phyloP scores from a whole-genome alignment of 768 basidiomycete species.

The Tricholoma terreum region DNA sequence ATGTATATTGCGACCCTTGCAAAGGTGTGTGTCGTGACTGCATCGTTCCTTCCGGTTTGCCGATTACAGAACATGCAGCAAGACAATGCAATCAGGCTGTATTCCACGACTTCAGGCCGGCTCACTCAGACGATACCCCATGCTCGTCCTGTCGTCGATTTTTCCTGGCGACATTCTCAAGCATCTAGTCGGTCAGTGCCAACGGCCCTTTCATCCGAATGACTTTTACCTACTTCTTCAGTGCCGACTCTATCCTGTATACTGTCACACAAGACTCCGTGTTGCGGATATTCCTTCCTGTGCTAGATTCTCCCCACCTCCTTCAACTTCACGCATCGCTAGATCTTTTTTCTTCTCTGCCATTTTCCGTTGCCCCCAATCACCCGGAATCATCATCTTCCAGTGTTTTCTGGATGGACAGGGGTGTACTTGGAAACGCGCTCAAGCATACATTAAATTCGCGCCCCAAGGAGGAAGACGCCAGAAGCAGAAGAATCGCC shows the following conservation, averaged over 20 bases:
- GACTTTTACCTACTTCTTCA: conserved; percentile 21
- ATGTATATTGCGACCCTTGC: conserved; percentile 69
- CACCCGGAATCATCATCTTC: conserved; percentile 37
- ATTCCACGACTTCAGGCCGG: conserved; percentile 69
- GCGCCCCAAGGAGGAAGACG: conserved; percentile 39
- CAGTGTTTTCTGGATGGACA: conserved; percentile 67
- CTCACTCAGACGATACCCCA: conserved; percentile 68
- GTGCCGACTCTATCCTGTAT: conserved; percentile 76
- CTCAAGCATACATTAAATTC: conserved; percentile 41
- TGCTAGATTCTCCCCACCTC: conserved; percentile 79
- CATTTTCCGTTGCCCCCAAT: conserved; percentile 34
- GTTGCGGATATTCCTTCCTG: conserved; percentile 81
- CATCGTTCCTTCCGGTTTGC: neutral
- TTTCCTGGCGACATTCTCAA: conserved; percentile 73
- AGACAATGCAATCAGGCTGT: conserved; percentile 58
- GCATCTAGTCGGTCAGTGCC: conserved; percentile 53
- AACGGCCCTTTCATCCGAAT: neutral
- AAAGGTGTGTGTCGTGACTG: conserved; percentile 38
- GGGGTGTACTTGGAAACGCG: conserved; percentile 50
- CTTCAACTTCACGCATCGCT: conserved; percentile 82
- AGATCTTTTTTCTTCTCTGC: conserved; percentile 63
- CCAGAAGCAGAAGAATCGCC: conserved; percentile 43
- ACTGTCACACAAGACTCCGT: conserved; percentile 82
- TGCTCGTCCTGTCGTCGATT: conserved; percentile 65
- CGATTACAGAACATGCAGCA: conserved; percentile 35